Conservation (phyloP, 192 early-diverging fungal genomes). For the Coemansia sp. region DNA sequence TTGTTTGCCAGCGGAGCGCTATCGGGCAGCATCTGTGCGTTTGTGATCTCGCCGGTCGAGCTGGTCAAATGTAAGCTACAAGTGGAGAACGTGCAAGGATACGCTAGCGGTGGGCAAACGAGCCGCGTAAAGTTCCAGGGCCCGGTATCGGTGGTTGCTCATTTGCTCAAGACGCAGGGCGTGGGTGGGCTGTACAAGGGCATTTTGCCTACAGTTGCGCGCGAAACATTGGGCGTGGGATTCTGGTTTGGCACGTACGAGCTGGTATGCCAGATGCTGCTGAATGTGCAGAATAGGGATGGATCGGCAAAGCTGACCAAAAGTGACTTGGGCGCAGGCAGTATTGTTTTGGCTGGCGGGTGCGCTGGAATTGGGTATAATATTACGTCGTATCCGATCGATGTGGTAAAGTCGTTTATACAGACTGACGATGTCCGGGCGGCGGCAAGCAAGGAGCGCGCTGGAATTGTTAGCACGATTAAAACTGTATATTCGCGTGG, state of each 20-base stretch:
- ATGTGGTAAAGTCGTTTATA: constrained; percentile 91
- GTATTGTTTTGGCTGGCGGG: constrained; percentile 86
- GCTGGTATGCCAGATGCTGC: constrained; percentile 62
- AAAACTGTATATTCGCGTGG: constrained; percentile 69
- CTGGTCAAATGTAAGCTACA: constrained; percentile 96
- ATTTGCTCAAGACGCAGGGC: constrained; percentile 59
- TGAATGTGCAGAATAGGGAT: constrained; percentile 12
- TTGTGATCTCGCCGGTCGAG: constrained; percentile 93
- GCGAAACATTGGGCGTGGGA: constrained; percentile 89
- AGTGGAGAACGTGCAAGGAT: constrained; percentile 67
- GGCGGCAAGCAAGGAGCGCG: neutral
- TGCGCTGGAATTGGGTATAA: constrained; percentile 91
- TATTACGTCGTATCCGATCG: constrained; percentile 84
- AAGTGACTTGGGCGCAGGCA: constrained; percentile 65
- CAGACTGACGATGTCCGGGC: constrained; percentile 74
- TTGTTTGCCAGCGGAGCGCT: constrained; percentile 79
- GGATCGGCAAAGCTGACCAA: constrained; percentile 54
- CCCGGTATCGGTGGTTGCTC: constrained; percentile 57
- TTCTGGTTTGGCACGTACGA: constrained; percentile 98
- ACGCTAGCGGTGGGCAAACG: constrained; percentile 9
- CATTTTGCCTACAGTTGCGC: constrained; percentile 67
- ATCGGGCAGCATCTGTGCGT: constrained; percentile 81
- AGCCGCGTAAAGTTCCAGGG: constrained; percentile 49
- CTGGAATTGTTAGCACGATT: constrained; percentile 63
- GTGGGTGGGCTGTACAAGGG: constrained; percentile 52